A percentile compares a stretch with the other conserved stretches of the same genome.
phyloP scores from a whole-genome alignment of 768 basidiomycete genomes.

The Podaxis mareebaensis region DNA sequence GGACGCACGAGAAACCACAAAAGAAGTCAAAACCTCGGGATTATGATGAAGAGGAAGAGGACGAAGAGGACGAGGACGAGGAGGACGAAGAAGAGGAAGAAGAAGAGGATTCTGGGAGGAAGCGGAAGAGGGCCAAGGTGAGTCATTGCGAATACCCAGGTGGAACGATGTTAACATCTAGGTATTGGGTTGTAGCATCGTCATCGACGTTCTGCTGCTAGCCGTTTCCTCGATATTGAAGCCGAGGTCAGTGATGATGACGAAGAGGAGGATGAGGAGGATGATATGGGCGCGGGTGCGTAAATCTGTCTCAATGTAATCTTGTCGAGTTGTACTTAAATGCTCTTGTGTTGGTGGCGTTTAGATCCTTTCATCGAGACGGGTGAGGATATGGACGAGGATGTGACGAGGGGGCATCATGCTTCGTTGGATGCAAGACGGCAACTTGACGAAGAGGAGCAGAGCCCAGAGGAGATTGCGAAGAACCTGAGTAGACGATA shows the following conservation, averaged over 20 bases:
- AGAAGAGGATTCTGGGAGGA: constrained; percentile 53
- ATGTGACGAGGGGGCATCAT: constrained; percentile 58
- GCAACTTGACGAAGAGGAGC: constrained; percentile 66
- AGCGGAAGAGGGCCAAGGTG: constrained; percentile 63
- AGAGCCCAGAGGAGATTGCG: constrained; percentile 85
- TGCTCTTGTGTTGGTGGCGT: constrained; percentile 5
- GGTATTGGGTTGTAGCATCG: constrained; percentile 44
- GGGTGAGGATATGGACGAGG: constrained; percentile 66
- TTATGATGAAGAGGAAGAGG: constrained; percentile 39
- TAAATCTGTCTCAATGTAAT: constrained; percentile 11
- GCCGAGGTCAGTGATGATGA: constrained; percentile 97
- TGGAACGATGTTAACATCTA: constrained; percentile 11
- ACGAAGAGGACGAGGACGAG: constrained; percentile 48
- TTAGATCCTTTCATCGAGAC: constrained; percentile 74
- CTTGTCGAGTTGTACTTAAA: constrained; percentile 13
- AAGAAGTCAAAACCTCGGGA: constrained; percentile 29
- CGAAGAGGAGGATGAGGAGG: constrained; percentile 86
- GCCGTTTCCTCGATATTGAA: constrained; percentile 93
- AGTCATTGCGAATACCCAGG: constrained; percentile 17
- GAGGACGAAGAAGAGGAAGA: constrained; percentile 59
- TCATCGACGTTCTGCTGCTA: constrained; percentile 64
- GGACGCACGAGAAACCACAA: constrained; percentile 39
- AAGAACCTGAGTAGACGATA: constrained; percentile 80
- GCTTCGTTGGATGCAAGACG: constrained; percentile 67
- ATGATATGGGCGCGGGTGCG: constrained; percentile 63